Conservation (phyloP, 2,329 filamentous ascomycete genomes). For the Diatrype stigma region DNA sequence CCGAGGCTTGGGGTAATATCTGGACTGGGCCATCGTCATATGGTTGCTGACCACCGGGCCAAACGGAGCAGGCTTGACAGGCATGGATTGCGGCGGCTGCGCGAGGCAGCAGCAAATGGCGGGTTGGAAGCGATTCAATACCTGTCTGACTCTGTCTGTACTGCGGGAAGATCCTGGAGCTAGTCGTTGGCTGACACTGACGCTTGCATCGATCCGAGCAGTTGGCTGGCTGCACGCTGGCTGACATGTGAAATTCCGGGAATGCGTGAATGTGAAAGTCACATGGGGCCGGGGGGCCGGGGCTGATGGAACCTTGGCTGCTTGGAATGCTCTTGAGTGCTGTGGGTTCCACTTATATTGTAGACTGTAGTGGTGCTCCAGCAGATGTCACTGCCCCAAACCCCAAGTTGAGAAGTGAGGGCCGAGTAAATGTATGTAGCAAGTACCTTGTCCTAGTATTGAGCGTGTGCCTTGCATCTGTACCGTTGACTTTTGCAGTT, state of each 20-base stretch:
- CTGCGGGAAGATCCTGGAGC: background rate
- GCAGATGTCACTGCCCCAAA: too few relatives aligned
- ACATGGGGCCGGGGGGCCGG: background rate
- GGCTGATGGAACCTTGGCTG: too few relatives aligned
- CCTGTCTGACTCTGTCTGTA: background rate
- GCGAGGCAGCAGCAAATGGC: background rate
- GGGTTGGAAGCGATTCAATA: background rate
- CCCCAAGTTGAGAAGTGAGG: too few relatives aligned
- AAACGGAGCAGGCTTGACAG: background rate
- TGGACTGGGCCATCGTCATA: background rate
- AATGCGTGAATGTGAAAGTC: too few relatives aligned
- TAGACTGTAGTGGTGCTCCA: too few relatives aligned
- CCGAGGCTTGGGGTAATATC: background rate
- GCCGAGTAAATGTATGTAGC: background rate
- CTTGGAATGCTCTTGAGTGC: too few relatives aligned
- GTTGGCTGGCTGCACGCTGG: conserved; percentile 1
- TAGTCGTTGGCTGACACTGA: conserved; percentile 8
- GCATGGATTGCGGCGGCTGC: background rate
- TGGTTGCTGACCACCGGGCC: background rate
- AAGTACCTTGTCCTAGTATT: too few relatives aligned
- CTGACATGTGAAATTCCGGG: conserved; percentile 23
- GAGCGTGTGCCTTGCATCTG: too few relatives aligned
- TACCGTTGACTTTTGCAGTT: too few relatives aligned
- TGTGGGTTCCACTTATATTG: too few relatives aligned
- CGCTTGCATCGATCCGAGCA: conserved; percentile 9